A percentile compares a stretch with the other conserved stretches of the same genome.
Conservation (phyloP, 1,139 yeast species). For the Tardiomyces blankii region DNA sequence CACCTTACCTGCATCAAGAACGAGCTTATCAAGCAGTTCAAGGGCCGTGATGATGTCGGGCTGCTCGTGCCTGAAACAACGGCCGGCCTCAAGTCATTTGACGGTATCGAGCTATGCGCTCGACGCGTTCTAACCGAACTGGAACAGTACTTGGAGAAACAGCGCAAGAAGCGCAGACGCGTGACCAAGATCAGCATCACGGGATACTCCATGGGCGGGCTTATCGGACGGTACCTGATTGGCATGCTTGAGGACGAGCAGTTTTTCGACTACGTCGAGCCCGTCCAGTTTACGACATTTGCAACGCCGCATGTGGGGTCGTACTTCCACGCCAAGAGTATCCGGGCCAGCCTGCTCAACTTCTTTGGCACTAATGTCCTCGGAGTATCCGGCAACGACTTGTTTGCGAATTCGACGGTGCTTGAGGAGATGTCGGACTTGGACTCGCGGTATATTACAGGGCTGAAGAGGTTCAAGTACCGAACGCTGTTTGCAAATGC, state of each 20-base stretch:
- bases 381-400: constrained; percentile 66
- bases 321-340: constrained; percentile 30
- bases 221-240: constrained; percentile 49
- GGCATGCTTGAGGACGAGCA: constrained; percentile 50
- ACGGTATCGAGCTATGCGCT: constrained; percentile 69
- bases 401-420: constrained; percentile 42
- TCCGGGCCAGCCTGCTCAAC: constrained; percentile 41
- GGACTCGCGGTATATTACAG: constrained; percentile 38
- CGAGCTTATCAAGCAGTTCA: constrained; percentile 33
- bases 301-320: constrained; percentile 79
- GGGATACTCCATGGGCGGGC: constrained; percentile 47
- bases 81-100: constrained; percentile 69
- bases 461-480: constrained; percentile 45
- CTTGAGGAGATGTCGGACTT: constrained; percentile 49
- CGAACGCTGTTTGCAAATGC: constrained; percentile 61
- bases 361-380: constrained; percentile 48
- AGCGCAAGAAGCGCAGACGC: constrained; percentile 8
- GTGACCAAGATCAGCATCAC: constrained; percentile 33
- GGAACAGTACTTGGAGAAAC: constrained; percentile 6
- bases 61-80: constrained; percentile 61
- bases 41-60: constrained; percentile 32
- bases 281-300: constrained; percentile 56
- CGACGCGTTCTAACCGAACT: constrained; percentile 52
- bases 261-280: constrained; percentile 49
- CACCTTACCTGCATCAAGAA: constrained; percentile 57